A percentile compares a stretch with the other conserved stretches of the same genome.
phyloP scores from a whole-genome alignment of 257 asterid species.

The Lantana camara region DNA sequence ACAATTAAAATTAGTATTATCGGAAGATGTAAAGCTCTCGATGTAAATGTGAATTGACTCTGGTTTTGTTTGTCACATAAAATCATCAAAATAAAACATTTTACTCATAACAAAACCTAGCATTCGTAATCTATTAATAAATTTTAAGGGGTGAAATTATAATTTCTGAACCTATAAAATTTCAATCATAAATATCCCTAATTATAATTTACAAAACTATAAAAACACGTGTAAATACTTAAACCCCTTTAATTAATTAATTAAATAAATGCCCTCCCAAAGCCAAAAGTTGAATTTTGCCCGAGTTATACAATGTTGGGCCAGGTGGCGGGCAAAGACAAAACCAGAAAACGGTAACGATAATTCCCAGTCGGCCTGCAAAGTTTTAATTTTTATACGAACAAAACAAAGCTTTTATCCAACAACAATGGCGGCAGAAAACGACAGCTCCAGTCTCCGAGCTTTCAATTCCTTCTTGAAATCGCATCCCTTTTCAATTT shows the following conservation, averaged over 20 bases:
- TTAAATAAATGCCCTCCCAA: background rate
- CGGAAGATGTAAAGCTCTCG: too few relatives aligned
- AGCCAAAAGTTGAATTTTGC: background rate
- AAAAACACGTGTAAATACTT: too few relatives aligned
- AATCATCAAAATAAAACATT: too few relatives aligned
- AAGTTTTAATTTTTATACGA: constrained; percentile 29
- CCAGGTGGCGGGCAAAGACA: background rate
- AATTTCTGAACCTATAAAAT: too few relatives aligned
- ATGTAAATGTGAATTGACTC: too few relatives aligned
- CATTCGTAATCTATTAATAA: too few relatives aligned
- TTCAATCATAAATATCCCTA: too few relatives aligned
- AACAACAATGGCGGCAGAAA: constrained; percentile 42
- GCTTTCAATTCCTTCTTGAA: background rate
- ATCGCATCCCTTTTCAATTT: background rate
- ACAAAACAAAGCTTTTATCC: constrained; percentile 49
- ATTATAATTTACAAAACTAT: too few relatives aligned
- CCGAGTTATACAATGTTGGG: background rate
- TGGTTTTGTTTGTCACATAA: too few relatives aligned
- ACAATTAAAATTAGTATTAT: too few relatives aligned
- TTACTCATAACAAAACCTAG: too few relatives aligned
- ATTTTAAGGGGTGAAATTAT: too few relatives aligned
- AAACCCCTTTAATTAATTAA: background rate
- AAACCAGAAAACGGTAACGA: background rate
- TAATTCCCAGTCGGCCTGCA: constrained; percentile 32
- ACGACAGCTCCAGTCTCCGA: constrained; percentile 20